Evolutionary conservation across 495 filamentous ascomycete species (phyloP).

Genomic region (Aspergillus nanangensis): DNA sequence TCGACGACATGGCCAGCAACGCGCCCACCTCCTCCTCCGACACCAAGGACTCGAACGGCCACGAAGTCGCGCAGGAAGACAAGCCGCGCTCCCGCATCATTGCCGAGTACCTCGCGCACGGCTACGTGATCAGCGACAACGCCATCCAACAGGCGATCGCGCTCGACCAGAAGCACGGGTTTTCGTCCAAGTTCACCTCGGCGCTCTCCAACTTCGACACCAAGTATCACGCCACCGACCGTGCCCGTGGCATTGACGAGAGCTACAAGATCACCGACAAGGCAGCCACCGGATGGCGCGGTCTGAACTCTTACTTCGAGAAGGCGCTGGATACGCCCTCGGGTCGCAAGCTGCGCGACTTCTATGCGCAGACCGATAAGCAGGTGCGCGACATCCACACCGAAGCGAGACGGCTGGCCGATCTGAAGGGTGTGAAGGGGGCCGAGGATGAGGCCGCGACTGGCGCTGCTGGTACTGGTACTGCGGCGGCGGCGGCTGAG

Average conservation of each 20-base stretch:
- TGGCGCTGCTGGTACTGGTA: slow-evolving; percentile 11
- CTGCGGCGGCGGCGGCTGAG: slow-evolving; percentile 1
- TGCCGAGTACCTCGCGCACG: slow-evolving; percentile 93
- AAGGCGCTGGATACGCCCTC: slow-evolving; percentile 82
- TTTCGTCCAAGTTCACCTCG: slow-evolving; percentile 69
- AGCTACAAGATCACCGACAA: slow-evolving; percentile 68
- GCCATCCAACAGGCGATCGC: slow-evolving; percentile 80
- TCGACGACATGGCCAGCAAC: slow-evolving; percentile 58
- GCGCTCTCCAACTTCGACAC: slow-evolving; percentile 72
- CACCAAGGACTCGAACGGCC: slow-evolving; percentile 46
- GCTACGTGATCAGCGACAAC: slow-evolving; percentile 82
- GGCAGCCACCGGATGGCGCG: slow-evolving; percentile 58
- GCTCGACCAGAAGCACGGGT: slow-evolving; percentile 86
- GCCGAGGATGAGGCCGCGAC: slow-evolving; percentile 49
- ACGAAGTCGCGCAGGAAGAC: slow-evolving; percentile 84
- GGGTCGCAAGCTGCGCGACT: slow-evolving; percentile 76
- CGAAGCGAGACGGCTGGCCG: slow-evolving; percentile 81
- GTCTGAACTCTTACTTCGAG: slow-evolving; percentile 82
- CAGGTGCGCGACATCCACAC: slow-evolving; percentile 89
- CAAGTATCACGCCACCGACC: slow-evolving; percentile 76
- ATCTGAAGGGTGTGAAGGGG: slow-evolving; percentile 72
- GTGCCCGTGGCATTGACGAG: slow-evolving; percentile 68
- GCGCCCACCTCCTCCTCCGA: slow-evolving; percentile 41
- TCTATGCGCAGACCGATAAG: slow-evolving; percentile 76
- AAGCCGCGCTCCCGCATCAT: slow-evolving; percentile 90